Base-by-base conservation (phyloP, 2,329 filamentous ascomycete species). In the Ambrosiella beaveri region DNA sequence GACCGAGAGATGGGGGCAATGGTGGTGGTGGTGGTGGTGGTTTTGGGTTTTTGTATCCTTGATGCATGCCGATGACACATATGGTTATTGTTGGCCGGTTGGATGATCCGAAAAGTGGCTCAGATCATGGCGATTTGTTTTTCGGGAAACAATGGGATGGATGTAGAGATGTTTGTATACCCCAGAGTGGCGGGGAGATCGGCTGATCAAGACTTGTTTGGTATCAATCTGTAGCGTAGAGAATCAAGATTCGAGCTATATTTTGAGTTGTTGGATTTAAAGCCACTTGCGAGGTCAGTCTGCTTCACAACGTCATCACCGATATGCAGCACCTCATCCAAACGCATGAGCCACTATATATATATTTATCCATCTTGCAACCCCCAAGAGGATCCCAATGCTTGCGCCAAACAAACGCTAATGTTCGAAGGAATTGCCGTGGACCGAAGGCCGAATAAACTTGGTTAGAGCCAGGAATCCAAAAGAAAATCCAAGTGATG, bases 391-490 rank as follows among this genome's bases (percentile, higher is more conserved):
- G 47, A 51, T 51, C 19, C 17, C 3, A 51, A 51, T 51, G 47
- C 19, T 19, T 51, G 47, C 47, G 27, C 27, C 27, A 51, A 51
- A 51, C 15, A 51, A 13, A 36, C 47, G 27, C 47, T 51, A 51
- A 11, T 36, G 27, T 12, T 45, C 8, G 40, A 57, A 57, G 47
- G 56, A 57, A 57, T 57, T 57, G 56, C 56, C 47, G 56, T 52
- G 56, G 56, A 50, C 56, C 47, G 56, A 57, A 57, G 17, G 56
- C 47, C 47, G 47, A 36, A 36, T 19, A 19, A 36, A 27, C 47
- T 19, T 51, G 27, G 27, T 11, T 19, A 35, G 17, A 36, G 8
- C 19, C 7, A 51, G 12, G 47, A 47, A 47, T 47, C 44, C 27
- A 5, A 27, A 27, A 27, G 56, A 57, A 57, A 12, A 47, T 19